Conservation (phyloP, 2,329 filamentous ascomycete species). For the Paraphoma chrysanthemicola region DNA sequence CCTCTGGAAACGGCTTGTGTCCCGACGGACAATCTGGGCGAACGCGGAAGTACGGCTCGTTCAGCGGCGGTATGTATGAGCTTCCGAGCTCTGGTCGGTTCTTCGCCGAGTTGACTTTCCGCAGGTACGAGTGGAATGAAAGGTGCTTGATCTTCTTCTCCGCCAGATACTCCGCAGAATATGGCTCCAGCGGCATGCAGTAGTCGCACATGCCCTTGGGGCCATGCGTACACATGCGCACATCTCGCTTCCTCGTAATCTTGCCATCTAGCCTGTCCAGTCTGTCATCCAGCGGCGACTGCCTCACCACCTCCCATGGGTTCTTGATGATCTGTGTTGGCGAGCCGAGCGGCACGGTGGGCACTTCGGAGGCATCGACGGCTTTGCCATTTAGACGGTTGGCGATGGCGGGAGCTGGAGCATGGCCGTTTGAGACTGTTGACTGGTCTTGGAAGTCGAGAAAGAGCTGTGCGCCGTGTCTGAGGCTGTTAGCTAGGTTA, state of each 20-base stretch:
- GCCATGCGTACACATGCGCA: constrained; percentile 92
- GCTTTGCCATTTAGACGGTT: constrained; percentile 81
- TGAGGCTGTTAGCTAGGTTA: constrained; percentile 47
- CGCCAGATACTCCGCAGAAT: constrained; percentile 82
- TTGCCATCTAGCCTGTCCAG: constrained; percentile 91
- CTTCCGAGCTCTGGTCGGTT: constrained; percentile 94
- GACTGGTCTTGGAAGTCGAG: constrained; percentile 75
- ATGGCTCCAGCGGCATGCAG: constrained; percentile 96
- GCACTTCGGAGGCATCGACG: constrained; percentile 71
- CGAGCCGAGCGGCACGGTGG: constrained; percentile 65
- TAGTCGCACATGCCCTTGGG: constrained; percentile 99
- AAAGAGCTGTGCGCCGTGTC: constrained; percentile 91
- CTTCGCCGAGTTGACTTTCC: constrained; percentile 94
- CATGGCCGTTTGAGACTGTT: constrained; percentile 58
- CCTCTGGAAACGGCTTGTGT: constrained; percentile 91
- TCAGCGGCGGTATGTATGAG: constrained; percentile 94
- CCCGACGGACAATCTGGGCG: constrained; percentile 89
- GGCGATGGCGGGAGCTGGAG: constrained; percentile 45
- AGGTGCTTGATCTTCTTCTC: constrained; percentile 99
- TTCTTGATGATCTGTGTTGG: constrained; percentile 74
- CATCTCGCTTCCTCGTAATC: constrained; percentile 75
- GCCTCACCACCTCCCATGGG: constrained; percentile 90
- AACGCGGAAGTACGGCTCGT: constrained; percentile 91
- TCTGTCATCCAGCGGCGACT: constrained; percentile 84
- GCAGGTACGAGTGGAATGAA: constrained; percentile 92